These are phyloP conservation scores for Parsonsia alboflavescens DNA, from an alignment of 257 asterid species.

Conservation along the genomic window DNA sequence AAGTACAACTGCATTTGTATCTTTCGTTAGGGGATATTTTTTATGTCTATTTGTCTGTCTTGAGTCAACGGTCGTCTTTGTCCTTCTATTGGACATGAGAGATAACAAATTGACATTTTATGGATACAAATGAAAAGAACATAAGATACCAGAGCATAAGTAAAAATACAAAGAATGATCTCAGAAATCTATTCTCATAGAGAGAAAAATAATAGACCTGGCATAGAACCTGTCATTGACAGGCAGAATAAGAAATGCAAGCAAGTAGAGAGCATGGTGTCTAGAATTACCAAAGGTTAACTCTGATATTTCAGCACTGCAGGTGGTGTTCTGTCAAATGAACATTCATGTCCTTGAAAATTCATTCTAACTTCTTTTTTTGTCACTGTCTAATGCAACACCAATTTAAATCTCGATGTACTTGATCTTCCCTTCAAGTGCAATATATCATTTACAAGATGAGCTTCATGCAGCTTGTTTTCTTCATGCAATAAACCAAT, in stretches of 20 bases:
- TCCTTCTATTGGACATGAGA: not conserved
- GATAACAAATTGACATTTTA: not conserved
- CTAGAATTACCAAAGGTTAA: not conserved
- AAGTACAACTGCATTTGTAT: not conserved
- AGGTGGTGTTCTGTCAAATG: not conserved
- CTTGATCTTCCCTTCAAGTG: conserved; percentile 17
- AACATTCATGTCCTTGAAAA: not conserved
- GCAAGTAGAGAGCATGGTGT: not conserved
- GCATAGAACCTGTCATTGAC: not conserved
- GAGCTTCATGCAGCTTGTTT: conserved; percentile 30
- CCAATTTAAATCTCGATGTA: not conserved
- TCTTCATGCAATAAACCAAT: conserved; percentile 28
- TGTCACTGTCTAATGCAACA: not conserved
- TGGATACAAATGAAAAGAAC: not conserved
- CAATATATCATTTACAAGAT: conserved; percentile 15
- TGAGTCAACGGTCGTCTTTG: not conserved
- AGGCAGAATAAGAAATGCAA: not conserved
- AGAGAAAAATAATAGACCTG: not conserved
- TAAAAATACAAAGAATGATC: not conserved
- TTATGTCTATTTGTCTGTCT: not conserved
- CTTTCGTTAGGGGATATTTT: not conserved
- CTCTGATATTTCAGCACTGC: not conserved
- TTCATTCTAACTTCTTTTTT: not conserved
- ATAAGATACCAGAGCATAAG: not conserved
- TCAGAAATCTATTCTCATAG: not conserved